phyloP scores from a whole-genome alignment of 2,329 filamentous ascomycete species.

The Emmonsiellopsis sp. region DNA sequence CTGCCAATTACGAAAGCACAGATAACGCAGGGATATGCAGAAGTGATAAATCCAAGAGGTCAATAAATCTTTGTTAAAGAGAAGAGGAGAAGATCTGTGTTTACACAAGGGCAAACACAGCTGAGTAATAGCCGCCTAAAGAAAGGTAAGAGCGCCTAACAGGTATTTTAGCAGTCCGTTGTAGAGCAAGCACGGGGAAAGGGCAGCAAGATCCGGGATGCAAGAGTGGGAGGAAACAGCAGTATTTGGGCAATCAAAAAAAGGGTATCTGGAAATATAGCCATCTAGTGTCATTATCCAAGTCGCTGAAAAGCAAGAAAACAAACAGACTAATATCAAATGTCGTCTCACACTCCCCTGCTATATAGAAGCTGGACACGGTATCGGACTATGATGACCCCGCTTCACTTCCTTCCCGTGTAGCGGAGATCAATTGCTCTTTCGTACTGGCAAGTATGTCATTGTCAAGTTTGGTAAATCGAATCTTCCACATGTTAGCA shows the following conservation, averaged over 20 bases:
- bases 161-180: neutral
- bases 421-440: constrained; percentile 24
- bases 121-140: neutral
- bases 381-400: neutral
- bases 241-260: too few relatives aligned
- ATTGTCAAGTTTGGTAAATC: constrained; percentile 30
- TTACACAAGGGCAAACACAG: neutral
- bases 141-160: neutral
- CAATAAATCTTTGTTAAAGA: neutral
- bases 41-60: neutral
- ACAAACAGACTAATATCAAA: too few relatives aligned
- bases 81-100: neutral
- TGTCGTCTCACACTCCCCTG: too few relatives aligned
- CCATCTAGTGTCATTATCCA: too few relatives aligned
- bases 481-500: constrained; percentile 23
- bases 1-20: neutral
- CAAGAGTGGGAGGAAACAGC: too few relatives aligned
- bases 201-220: too few relatives aligned
- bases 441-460: constrained; percentile 25
- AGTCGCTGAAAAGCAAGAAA: too few relatives aligned
- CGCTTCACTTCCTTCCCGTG: constrained; percentile 5
- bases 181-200: neutral
- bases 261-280: too few relatives aligned
- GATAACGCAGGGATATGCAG: neutral
- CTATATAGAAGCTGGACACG: neutral